Percentiles rank a stretch among this genome's conserved stretches.
Conservation (phyloP, 768 basidiomycete species). For the Pleurotus citrinopileatus region DNA sequence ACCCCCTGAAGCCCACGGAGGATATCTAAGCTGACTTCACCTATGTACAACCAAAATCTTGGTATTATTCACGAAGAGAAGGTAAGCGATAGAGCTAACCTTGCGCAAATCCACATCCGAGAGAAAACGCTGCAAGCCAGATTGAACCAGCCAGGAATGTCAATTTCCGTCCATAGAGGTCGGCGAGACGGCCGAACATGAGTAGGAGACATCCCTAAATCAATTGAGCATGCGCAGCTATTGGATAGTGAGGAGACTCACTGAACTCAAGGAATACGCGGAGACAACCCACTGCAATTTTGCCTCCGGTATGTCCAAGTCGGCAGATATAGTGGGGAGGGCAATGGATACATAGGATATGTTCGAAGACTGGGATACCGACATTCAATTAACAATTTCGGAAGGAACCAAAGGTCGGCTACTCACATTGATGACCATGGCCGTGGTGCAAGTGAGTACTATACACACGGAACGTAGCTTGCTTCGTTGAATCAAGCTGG, state of each 20-base stretch:
- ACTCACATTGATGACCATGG: conserved; percentile 9
- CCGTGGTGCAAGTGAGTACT: conserved; percentile 2
- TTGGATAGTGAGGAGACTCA: conserved; percentile 18
- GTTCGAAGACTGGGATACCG: neutral
- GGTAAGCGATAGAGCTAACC: too few relatives aligned
- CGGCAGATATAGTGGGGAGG: conserved; percentile 48
- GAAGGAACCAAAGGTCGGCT: too few relatives aligned
- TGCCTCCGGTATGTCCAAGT: conserved; percentile 45
- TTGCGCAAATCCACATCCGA: conserved; percentile 66
- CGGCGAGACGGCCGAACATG: conserved; percentile 76
- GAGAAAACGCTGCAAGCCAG: conserved; percentile 50
- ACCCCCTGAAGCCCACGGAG: conserved; percentile 78
- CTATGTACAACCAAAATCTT: too few relatives aligned
- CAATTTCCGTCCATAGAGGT: conserved; percentile 72
- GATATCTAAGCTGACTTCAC: conserved; percentile 62
- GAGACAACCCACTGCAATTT: conserved; percentile 64
- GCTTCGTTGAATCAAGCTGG: too few relatives aligned
- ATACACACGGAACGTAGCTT: neutral
- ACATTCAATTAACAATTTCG: neutral
- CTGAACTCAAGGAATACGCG: conserved; percentile 66
- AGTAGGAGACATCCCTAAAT: conserved; percentile 73
- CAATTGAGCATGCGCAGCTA: neutral
- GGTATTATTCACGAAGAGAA: too few relatives aligned
- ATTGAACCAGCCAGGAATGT: conserved; percentile 61
- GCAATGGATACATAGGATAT: conserved; percentile 37